A percentile compares a stretch with the other conserved stretches of the same genome.
Conservation (phyloP, 345 rosid genomes). For the Salix caprea region DNA sequence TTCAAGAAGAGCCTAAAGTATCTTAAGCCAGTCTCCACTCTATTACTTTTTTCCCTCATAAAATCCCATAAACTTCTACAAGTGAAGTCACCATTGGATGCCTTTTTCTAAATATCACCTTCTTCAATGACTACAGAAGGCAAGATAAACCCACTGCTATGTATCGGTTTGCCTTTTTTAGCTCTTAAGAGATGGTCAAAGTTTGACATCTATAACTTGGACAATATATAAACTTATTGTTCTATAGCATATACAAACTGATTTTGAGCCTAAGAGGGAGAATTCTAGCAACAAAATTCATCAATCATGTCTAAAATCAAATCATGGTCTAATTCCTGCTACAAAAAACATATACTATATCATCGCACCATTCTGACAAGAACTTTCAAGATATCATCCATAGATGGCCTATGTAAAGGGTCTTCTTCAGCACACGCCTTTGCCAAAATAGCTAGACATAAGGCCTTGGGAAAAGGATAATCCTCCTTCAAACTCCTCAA, state of each 20-base stretch:
- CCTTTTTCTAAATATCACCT: not conserved
- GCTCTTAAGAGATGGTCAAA: too few relatives aligned
- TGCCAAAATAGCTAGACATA: slow-evolving; percentile 53
- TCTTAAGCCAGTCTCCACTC: not conserved
- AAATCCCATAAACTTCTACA: not conserved
- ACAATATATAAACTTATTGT: too few relatives aligned
- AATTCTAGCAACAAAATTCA: too few relatives aligned
- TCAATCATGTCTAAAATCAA: too few relatives aligned
- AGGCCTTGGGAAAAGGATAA: slow-evolving; percentile 48
- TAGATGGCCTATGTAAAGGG: slow-evolving; percentile 50
- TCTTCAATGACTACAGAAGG: not conserved
- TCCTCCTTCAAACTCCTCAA: slow-evolving; percentile 36
- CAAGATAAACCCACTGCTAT: too few relatives aligned
- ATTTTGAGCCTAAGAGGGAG: too few relatives aligned
- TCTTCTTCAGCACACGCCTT: slow-evolving; percentile 57
- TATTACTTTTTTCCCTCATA: not conserved
- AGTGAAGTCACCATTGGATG: not conserved
- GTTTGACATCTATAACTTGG: too few relatives aligned
- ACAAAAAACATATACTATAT: too few relatives aligned
- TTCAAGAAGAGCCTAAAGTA: not conserved
- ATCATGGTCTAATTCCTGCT: too few relatives aligned
- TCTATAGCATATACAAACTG: too few relatives aligned
- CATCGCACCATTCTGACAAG: slow-evolving; percentile 42
- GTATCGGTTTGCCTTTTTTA: too few relatives aligned
- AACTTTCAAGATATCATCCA: slow-evolving; percentile 51